phyloP scores from a whole-genome alignment of 2,329 filamentous ascomycete genomes.

The Penicillium sp. region DNA sequence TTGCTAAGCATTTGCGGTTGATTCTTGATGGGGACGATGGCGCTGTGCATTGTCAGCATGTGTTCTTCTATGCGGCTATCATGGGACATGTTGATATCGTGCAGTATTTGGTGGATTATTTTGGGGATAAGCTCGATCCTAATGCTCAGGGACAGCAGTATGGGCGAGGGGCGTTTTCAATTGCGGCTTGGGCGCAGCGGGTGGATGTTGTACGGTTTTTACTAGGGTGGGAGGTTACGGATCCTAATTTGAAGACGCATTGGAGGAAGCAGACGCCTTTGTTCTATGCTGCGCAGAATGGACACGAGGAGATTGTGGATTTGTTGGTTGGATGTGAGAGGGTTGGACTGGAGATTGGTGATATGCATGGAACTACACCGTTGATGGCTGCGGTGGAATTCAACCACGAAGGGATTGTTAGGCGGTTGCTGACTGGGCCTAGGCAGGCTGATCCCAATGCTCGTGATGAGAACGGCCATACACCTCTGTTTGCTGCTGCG shows the following conservation, averaged over 20 bases:
- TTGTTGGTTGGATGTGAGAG: conserved; percentile 11
- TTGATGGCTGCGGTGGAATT: conserved; percentile 13
- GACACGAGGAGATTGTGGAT: conserved; percentile 10
- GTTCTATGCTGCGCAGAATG: conserved; percentile 14
- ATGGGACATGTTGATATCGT: conserved; percentile 18
- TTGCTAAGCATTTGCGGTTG: conserved; percentile 15
- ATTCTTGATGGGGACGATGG: conserved; percentile 15
- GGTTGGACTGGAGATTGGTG: conserved; percentile 15
- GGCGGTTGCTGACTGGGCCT: conserved; percentile 6
- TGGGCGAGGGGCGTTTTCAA: conserved; percentile 18
- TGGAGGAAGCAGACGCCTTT: conserved; percentile 20
- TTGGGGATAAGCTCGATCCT: conserved; percentile 16
- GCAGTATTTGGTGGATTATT: conserved; percentile 15
- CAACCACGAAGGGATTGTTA: conserved; percentile 7
- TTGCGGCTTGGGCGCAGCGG: conserved; percentile 15
- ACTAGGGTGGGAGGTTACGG: conserved; percentile 15
- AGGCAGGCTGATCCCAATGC: conserved; percentile 16
- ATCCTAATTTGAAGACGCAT: conserved; percentile 19
- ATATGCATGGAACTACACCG: conserved; percentile 18
- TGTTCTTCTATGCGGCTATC: conserved; percentile 21
- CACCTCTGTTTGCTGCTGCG: conserved; percentile 16
- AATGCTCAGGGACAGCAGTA: conserved; percentile 14
- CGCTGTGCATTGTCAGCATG: conserved; percentile 17
- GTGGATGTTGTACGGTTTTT: conserved; percentile 14
- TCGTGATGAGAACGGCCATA: conserved; percentile 14